These are phyloP conservation scores for Fusarium sp. DNA, from an alignment of 2,329 filamentous ascomycete species.

Conservation along the genomic window DNA sequence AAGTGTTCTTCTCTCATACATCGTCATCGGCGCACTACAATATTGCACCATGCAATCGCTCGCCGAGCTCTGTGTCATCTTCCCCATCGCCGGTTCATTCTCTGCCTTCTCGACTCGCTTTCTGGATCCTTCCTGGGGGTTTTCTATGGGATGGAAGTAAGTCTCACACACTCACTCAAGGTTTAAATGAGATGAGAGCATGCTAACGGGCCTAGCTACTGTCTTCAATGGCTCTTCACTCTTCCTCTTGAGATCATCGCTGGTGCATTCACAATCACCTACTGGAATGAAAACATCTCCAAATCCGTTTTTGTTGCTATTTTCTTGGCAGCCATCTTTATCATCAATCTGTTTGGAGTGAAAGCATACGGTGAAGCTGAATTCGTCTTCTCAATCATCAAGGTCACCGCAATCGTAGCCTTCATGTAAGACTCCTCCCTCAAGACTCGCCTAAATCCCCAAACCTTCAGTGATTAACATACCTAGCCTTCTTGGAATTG, in stretches of 20 bases:
- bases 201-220: constrained; percentile 68
- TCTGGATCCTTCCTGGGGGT: constrained; percentile 92
- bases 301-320: constrained; percentile 84
- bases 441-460: rapidly evolving
- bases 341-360: constrained; percentile 89
- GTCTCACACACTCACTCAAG: constrained; percentile 45
- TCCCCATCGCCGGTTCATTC: constrained; percentile 92
- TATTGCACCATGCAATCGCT: constrained; percentile 93
- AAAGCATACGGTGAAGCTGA: constrained; percentile 93
- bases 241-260: constrained; percentile 89
- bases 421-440: constrained; percentile 75
- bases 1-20: constrained; percentile 79
- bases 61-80: constrained; percentile 90
- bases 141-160: constrained; percentile 94
- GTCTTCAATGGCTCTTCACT: constrained; percentile 86
- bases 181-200: background rate
- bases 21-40: constrained; percentile 84
- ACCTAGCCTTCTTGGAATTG: constrained; percentile 79
- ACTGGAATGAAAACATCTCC: constrained; percentile 75
- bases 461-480: background rate
- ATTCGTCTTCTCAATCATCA: constrained; percentile 87
- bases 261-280: constrained; percentile 84
- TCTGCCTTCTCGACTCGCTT: constrained; percentile 95
- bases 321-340: constrained; percentile 79
- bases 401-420: constrained; percentile 85